Percentiles rank a stretch among this genome's conserved stretches.
phyloP scores from a whole-genome alignment of 2,329 filamentous ascomycete species.

The Septoria petroselini region DNA sequence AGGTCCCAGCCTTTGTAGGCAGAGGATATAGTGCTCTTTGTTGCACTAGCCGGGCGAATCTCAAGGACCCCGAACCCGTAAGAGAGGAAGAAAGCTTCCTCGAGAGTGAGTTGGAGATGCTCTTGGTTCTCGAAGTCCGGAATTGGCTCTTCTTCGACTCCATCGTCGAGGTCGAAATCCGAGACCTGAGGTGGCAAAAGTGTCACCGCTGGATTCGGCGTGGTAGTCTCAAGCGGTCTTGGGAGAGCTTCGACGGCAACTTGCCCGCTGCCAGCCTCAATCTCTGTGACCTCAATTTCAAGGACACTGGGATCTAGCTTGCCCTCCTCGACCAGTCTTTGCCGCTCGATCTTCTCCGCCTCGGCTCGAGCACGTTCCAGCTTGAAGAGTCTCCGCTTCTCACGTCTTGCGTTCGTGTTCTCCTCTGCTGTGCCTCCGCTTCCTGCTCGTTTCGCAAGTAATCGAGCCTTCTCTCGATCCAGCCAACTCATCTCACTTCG shows the following conservation, averaged over 20 bases:
- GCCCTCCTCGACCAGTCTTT: conserved; percentile 55
- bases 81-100: conserved; percentile 86
- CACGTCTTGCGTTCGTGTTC: conserved; percentile 69
- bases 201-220: background rate
- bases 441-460: conserved; percentile 42
- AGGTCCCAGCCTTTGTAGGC: conserved; percentile 48
- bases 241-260: conserved; percentile 2
- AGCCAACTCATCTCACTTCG: conserved; percentile 94
- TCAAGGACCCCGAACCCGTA: conserved; percentile 75
- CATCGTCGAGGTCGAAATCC: conserved; percentile 7
- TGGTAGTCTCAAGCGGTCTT: conserved; percentile 9
- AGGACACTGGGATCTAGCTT: conserved; percentile 25
- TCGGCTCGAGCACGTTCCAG: conserved; percentile 87
- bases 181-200: conserved; percentile 1
- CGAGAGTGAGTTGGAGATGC: conserved; percentile 84
- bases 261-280: conserved; percentile 4
- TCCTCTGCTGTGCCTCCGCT: conserved; percentile 68
- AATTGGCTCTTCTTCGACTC: conserved; percentile 20
- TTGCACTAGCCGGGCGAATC: conserved; percentile 49
- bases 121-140: conserved; percentile 57
- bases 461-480: conserved; percentile 71
- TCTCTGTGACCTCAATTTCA: conserved; percentile 6
- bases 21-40: conserved; percentile 33
- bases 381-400: conserved; percentile 80
- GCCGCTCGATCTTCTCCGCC: conserved; percentile 76